A percentile compares a stretch with the other conserved stretches of the same genome.
Evolutionary conservation across 805 yeast species (phyloP).

Genomic region (Brettanomyces sp.): DNA sequence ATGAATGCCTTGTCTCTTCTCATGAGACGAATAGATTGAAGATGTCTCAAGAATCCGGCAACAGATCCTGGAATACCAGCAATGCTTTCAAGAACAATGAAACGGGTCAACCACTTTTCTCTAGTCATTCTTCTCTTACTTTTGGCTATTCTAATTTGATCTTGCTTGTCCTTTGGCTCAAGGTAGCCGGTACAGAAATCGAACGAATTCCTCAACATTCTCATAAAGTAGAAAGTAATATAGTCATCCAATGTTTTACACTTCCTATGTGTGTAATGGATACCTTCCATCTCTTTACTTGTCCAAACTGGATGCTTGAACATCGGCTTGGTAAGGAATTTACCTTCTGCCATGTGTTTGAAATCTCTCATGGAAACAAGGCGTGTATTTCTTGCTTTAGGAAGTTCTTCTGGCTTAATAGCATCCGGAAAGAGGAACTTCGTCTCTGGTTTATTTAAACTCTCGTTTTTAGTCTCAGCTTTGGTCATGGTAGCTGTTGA

Average conservation of each 20-base stretch:
- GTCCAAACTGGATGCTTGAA: slow-evolving; percentile 37
- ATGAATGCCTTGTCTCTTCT: slow-evolving; percentile 67
- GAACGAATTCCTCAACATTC: slow-evolving; percentile 38
- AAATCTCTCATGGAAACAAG: slow-evolving; percentile 6
- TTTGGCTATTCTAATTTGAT: slow-evolving; percentile 16
- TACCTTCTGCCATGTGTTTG: slow-evolving; percentile 5
- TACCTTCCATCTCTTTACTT: slow-evolving; percentile 27
- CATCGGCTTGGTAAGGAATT: slow-evolving; percentile 21
- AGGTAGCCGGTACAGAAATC: slow-evolving; percentile 58
- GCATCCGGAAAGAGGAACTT: background rate
- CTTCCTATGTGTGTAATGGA: slow-evolving; percentile 42
- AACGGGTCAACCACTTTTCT: slow-evolving; percentile 52
- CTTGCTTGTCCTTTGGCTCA: slow-evolving; percentile 36
- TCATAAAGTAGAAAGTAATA: slow-evolving; percentile 24
- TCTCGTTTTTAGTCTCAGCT: too few relatives aligned
- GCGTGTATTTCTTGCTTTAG: slow-evolving; percentile 7
- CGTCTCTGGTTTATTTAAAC: too few relatives aligned
- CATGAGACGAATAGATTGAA: slow-evolving; percentile 52
- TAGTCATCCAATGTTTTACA: slow-evolving; percentile 23
- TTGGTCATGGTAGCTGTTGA: background rate
- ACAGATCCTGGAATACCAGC: slow-evolving; percentile 81
- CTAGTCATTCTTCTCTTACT: slow-evolving; percentile 45
- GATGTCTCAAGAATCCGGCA: slow-evolving; percentile 63
- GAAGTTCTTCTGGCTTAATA: slow-evolving; percentile 1
- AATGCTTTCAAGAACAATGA: slow-evolving; percentile 57